Base-by-base conservation (phyloP, 169 alveolate species). In the Eimeria praecox region DNA sequence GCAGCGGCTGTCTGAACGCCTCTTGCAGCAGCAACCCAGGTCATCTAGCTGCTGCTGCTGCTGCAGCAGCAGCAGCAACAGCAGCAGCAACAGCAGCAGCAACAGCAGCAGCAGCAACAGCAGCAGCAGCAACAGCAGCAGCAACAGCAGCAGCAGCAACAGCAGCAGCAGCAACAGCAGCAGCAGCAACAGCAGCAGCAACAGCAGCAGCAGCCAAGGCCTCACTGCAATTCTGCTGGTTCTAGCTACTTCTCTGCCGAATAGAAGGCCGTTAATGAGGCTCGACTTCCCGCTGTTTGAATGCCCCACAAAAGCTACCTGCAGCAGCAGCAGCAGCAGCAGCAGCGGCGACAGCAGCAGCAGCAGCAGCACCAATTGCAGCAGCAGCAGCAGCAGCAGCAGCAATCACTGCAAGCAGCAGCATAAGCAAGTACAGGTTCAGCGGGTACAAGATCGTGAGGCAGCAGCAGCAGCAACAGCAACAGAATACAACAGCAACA, bases 281-380 rank as follows among this genome's bases (percentile, higher is more conserved):
- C 99, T 97, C 20, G 99, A 98, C 96, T 99, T 99, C 2, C 99
- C 99, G 33, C 97, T 99, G 95, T 99, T 99, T 33, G 99, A 98
- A 49, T 98, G 95, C 9, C 99, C 99, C 71, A 98, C 98, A 77
- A 98, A 93, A 62, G 99, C 99, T 24, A 98, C 97, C 98, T 99
- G 96, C 95, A 86, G 86, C 30, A 77, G 88, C 38, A 35, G 59
- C 90, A 73, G 52, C 59, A 35, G 69, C 77, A 82, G 82, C 33
- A 56, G 89, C 80, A 40, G 88, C 56, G n/a, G 9, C 73, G 30
- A 49, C 71, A 56, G 42, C 30, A 46, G 42, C 33, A 75, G 56
- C 92, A 56, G 38, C 44, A 8, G 27, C 27, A 27, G 89, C 44
- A 44, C 62, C 46, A 59, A n/a, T 22, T 42, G 88, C 54, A 73